Conservation (phyloP, 2,329 filamentous ascomycete species). For the Annulohypoxylon truncatum region DNA sequence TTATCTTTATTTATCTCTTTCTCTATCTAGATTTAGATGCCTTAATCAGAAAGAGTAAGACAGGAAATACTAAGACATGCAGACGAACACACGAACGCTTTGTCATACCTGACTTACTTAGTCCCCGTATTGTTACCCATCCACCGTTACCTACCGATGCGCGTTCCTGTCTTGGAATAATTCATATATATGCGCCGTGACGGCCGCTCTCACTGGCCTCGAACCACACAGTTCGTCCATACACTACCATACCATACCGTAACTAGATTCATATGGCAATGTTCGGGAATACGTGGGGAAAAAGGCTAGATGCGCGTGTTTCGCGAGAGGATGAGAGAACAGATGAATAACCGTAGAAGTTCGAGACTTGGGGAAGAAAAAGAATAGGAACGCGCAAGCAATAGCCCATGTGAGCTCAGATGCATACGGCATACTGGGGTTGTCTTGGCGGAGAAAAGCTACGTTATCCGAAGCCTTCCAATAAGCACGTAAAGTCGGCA, state of each 20-base stretch:
- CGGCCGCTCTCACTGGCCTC: conserved; percentile 24
- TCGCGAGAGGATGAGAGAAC: neutral
- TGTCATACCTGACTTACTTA: conserved; percentile 25
- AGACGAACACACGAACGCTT: conserved; percentile 12
- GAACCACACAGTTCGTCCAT: neutral
- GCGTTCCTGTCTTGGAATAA: conserved; percentile 33
- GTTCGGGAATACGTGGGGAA: conserved; percentile 22
- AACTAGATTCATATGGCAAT: conserved; percentile 17
- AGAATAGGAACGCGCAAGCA: conserved; percentile 28
- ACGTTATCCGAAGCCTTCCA: neutral
- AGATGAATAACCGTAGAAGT: neutral
- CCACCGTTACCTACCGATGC: conserved; percentile 26
- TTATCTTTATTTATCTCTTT: neutral
- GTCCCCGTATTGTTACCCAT: conserved; percentile 16
- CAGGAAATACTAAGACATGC: neutral
- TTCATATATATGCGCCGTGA: conserved; percentile 40
- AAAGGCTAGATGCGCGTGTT: neutral
- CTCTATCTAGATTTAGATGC: neutral
- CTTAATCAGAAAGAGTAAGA: conserved; percentile 1
- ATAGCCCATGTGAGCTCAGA: conserved; percentile 35
- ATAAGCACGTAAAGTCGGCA: conserved; percentile 2
- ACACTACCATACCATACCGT: too few relatives aligned
- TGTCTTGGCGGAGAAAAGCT: conserved; percentile 26
- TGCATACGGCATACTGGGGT: too few relatives aligned
- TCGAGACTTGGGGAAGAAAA: conserved; percentile 12